Percentiles rank a stretch among this genome's conserved stretches.
phyloP scores from a whole-genome alignment of 1,139 yeast species.

The Arxiozyma heterogenica region DNA sequence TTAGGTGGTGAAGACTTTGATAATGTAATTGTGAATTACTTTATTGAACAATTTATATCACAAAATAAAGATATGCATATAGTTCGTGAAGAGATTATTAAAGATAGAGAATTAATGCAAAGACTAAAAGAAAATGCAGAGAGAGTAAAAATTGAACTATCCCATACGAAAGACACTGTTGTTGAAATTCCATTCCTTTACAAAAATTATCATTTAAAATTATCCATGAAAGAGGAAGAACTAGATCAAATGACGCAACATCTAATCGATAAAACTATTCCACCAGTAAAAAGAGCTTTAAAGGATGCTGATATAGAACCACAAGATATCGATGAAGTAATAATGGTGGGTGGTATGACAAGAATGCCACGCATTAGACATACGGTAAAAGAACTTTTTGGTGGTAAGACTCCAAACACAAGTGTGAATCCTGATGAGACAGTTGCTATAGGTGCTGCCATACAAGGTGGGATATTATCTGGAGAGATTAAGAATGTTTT shows the following conservation, averaged over 20 bases:
- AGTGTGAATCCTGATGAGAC: constrained; percentile 78
- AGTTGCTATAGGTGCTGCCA: constrained; percentile 77
- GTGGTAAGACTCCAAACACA: constrained; percentile 46
- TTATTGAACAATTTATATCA: constrained; percentile 40
- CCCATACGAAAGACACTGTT: constrained; percentile 47
- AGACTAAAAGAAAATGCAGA: constrained; percentile 68
- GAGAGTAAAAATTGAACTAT: constrained; percentile 57
- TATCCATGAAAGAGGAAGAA: constrained; percentile 50
- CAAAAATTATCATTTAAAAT: constrained; percentile 42
- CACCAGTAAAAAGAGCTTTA: constrained; percentile 58
- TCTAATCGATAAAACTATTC: constrained; percentile 52
- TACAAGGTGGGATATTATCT: constrained; percentile 69
- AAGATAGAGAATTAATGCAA: constrained; percentile 37
- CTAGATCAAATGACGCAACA: constrained; percentile 54
- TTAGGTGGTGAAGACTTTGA: constrained; percentile 81
- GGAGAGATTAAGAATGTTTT: constrained; percentile 68
- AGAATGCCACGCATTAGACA: constrained; percentile 68
- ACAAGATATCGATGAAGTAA: constrained; percentile 59
- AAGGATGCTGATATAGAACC: constrained; percentile 59
- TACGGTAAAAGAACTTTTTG: constrained; percentile 49
- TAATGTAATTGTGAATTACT: constrained; percentile 46
- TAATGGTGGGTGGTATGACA: constrained; percentile 79
- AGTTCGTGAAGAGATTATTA: constrained; percentile 8
- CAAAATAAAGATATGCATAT: constrained; percentile 18
- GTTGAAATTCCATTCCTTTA: constrained; percentile 57